A percentile compares a stretch with the other conserved stretches of the same genome.
These are phyloP conservation scores for Hordeum marinum DNA, from an alignment of 176 grass and related monocot species.

Conservation along the genomic window DNA sequence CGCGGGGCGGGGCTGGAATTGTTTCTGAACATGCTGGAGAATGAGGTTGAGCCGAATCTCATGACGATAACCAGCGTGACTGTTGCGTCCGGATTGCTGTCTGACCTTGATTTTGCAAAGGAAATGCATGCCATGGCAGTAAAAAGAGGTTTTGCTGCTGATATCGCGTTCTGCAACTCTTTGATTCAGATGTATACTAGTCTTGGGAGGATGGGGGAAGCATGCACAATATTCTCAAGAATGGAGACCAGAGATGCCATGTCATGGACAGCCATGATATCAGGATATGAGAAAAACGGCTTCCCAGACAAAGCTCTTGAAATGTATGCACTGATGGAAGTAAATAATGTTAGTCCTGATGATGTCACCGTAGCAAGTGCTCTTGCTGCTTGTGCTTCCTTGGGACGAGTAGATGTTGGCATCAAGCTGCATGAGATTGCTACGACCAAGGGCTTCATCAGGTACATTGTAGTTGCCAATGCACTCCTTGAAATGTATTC, in stretches of 20 bases:
- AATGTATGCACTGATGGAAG: constrained; percentile 72
- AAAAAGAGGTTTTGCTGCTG: constrained; percentile 60
- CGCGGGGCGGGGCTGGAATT: constrained; percentile 44
- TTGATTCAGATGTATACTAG: constrained; percentile 86
- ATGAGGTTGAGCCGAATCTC: constrained; percentile 63
- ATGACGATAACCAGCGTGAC: constrained; percentile 80
- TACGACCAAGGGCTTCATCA: constrained; percentile 41
- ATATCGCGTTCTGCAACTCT: constrained; percentile 62
- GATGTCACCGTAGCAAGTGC: constrained; percentile 64
- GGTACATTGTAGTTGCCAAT: constrained; percentile 50
- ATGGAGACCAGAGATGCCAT: constrained; percentile 58
- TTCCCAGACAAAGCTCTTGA: constrained; percentile 74
- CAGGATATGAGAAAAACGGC: constrained; percentile 80
- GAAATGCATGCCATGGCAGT: constrained; percentile 71
- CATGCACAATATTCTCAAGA: constrained; percentile 62
- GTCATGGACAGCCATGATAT: constrained; percentile 97
- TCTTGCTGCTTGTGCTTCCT: constrained; percentile 70
- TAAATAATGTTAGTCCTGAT: constrained; percentile 59
- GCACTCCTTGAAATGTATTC: constrained; percentile 83
- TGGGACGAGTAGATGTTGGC: constrained; percentile 61
- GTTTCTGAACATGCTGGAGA: constrained; percentile 66
- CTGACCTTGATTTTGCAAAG: constrained; percentile 47
- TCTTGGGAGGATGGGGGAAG: constrained; percentile 51
- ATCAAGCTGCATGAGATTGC: constrained; percentile 75
- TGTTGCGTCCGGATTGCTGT: constrained; percentile 50